Conservation (phyloP, 106 monocot species). For the Apostasia shenzhenica region DNA sequence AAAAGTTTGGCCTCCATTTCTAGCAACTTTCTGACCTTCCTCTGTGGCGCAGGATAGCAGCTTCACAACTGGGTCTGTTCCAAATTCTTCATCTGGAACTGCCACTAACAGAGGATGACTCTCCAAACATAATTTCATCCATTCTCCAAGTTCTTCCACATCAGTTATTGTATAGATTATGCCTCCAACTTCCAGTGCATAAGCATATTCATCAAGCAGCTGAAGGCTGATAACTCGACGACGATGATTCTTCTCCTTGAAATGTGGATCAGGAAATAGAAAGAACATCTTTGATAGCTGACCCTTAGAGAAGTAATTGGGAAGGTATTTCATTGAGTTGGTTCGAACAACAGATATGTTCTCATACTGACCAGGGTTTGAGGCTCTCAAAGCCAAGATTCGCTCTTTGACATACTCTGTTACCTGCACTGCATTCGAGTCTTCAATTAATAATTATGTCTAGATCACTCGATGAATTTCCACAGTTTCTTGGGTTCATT, state of each 20-base stretch:
- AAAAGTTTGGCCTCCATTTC: slow-evolving; percentile 89
- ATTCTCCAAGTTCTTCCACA: slow-evolving; percentile 91
- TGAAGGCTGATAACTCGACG: slow-evolving; percentile 79
- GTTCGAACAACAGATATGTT: slow-evolving; percentile 91
- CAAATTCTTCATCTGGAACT: slow-evolving; percentile 44
- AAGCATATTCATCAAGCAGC: slow-evolving; percentile 92
- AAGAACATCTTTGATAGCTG: slow-evolving; percentile 98
- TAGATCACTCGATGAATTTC: too few species aligned
- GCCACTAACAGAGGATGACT: slow-evolving; percentile 77
- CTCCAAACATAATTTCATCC: slow-evolving; percentile 87
- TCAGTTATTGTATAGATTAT: slow-evolving; percentile 88
- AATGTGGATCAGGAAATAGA: slow-evolving; percentile 94
- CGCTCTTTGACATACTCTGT: slow-evolving; percentile 95
- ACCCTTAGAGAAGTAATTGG: slow-evolving; percentile 81
- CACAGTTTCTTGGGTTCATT: too few species aligned
- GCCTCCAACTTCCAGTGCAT: slow-evolving; percentile 58
- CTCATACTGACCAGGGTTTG: slow-evolving; percentile 67
- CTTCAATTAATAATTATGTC: background rate
- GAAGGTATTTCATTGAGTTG: slow-evolving; percentile 97
- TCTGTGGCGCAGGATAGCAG: slow-evolving; percentile 71
- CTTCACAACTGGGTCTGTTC: slow-evolving; percentile 62
- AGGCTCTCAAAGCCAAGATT: slow-evolving; percentile 65
- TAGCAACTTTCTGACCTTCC: slow-evolving; percentile 89
- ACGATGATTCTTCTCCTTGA: slow-evolving; percentile 98
- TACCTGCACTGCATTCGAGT: slow-evolving; percentile 34